A percentile compares a stretch with the other conserved stretches of the same genome.
Evolutionary conservation across 257 asterid species (phyloP).

Genomic region (Penstemon eatonii): DNA sequence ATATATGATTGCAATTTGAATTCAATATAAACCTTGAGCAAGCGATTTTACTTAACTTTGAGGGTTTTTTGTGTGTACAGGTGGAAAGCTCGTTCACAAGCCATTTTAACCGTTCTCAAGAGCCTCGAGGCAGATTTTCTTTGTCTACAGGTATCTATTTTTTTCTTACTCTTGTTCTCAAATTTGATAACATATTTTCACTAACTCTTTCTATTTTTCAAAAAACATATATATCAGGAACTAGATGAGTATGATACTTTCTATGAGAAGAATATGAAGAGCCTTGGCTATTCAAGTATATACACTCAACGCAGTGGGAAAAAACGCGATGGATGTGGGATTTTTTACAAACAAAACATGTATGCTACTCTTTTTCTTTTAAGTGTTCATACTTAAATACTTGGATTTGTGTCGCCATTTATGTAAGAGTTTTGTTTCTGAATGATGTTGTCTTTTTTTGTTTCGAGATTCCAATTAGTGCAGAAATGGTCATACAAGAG

Average conservation of each 20-base stretch:
- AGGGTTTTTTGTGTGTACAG: constrained; percentile 35
- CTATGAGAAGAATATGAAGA: constrained; percentile 73
- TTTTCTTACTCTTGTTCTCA: constrained; percentile 15
- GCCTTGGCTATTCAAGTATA: constrained; percentile 79
- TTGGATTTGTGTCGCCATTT: constrained; percentile 4
- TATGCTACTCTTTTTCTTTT: constrained; percentile 32
- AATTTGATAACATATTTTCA: neutral
- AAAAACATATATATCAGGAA: constrained; percentile 49
- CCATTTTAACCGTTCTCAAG: constrained; percentile 64
- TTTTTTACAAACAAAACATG: constrained; percentile 70
- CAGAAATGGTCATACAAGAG: constrained; percentile 79
- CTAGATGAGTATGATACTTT: constrained; percentile 86
- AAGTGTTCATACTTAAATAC: neutral
- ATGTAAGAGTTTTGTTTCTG: constrained; percentile 11
- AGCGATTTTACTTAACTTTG: neutral
- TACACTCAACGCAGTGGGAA: constrained; percentile 78
- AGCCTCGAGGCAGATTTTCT: constrained; percentile 72
- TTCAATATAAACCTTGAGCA: neutral
- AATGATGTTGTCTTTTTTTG: neutral
- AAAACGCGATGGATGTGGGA: constrained; percentile 94
- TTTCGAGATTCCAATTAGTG: constrained; percentile 51
- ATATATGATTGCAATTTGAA: neutral
- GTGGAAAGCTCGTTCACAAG: constrained; percentile 95
- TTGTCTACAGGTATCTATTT: constrained; percentile 74
- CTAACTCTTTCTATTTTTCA: neutral